Evolutionary conservation across 805 yeast species (phyloP), one percentile per base, ranked within the genome.

Genomic region (Ogataea neopini): DNA sequence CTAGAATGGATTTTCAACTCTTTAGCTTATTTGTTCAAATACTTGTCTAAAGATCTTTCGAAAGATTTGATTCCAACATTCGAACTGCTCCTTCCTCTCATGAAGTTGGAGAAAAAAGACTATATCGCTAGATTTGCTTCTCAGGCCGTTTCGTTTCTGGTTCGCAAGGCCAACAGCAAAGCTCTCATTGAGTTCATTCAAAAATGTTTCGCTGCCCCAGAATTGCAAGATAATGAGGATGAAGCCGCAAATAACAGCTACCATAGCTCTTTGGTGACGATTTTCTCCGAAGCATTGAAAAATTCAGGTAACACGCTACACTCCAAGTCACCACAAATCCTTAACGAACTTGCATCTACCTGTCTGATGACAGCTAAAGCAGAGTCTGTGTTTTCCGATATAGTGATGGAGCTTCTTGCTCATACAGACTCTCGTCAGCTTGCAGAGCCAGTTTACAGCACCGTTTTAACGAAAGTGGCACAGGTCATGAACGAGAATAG

Each of bases 11-110:
- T 84, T 9, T 92, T 92, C 71, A 88, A 88, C 63, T 74, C 89
- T 52, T 65, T 92, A 48, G 96, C 97, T 4, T 90, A 88, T 62
- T 74, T 88, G 35, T 94, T 92, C 80, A 94, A 94, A 66, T 91
- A 92, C 61, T 71, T 92, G 29, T 77, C 94, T 5, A 79, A 82
- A 56, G 69, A 76, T 3, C 64, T 94, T 41, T 74, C 83, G 0
- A 69, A 76, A 19, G 86, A 88, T 57, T 67, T 90, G 49, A 58
- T 74, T 14, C 86, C 88, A 7, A 89, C 97, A 0, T 88, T 86
- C 62, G 71, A 75, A 28, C 60, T 77, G 4, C 70, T 90, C 10
- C 66, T 80, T 28, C 91, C 95, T 0, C 65, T 89, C 18, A 69
- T 92, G 45, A 77, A 79, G 29, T 67, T 81, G 43, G 74, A 74